Conservation (phyloP, 768 basidiomycete species). For the Neoboletus magnificus region DNA sequence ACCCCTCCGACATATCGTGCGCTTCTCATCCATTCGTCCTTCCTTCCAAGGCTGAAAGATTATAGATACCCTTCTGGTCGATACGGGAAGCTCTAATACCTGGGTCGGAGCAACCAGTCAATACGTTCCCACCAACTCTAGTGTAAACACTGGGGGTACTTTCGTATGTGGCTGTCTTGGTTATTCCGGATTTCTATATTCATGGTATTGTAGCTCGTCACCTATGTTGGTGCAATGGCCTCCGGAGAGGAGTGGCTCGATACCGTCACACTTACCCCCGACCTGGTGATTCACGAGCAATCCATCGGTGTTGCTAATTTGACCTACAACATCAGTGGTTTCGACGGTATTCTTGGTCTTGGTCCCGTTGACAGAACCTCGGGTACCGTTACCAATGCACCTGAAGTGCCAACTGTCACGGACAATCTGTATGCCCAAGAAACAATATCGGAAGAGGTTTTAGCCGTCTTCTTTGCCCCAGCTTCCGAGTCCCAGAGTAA, state of each 20-base stretch:
- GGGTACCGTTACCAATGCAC: constrained; percentile 15
- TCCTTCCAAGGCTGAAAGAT: not conserved
- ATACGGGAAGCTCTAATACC: constrained; percentile 34
- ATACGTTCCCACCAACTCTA: constrained; percentile 19
- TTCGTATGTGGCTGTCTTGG: constrained; percentile 18
- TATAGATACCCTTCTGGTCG: constrained; percentile 28
- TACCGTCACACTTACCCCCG: constrained; percentile 5
- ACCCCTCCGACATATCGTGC: constrained; percentile 28
- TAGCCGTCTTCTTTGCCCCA: constrained; percentile 34
- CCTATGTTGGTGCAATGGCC: constrained; percentile 2
- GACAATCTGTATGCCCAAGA: constrained; percentile 33
- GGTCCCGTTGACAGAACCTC: constrained; percentile 36
- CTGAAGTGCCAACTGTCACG: constrained; percentile 32
- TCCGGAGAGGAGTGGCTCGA: constrained; percentile 16
- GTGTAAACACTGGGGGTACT: constrained; percentile 15
- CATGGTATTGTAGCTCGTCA: not conserved
- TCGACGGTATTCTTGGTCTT: constrained; percentile 41
- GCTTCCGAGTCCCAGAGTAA: constrained; percentile 15
- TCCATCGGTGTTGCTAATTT: constrained; percentile 35
- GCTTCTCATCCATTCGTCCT: not conserved
- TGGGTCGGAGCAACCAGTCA: constrained; percentile 27
- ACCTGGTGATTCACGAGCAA: constrained; percentile 23
- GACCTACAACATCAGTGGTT: constrained; percentile 25
- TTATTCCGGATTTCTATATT: not conserved
- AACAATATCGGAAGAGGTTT: constrained; percentile 23